A percentile compares a stretch with the other conserved stretches of the same genome.
These are phyloP conservation scores for Pleurotus djamor DNA, from an alignment of 768 basidiomycete genomes.

Conservation along the genomic window DNA sequence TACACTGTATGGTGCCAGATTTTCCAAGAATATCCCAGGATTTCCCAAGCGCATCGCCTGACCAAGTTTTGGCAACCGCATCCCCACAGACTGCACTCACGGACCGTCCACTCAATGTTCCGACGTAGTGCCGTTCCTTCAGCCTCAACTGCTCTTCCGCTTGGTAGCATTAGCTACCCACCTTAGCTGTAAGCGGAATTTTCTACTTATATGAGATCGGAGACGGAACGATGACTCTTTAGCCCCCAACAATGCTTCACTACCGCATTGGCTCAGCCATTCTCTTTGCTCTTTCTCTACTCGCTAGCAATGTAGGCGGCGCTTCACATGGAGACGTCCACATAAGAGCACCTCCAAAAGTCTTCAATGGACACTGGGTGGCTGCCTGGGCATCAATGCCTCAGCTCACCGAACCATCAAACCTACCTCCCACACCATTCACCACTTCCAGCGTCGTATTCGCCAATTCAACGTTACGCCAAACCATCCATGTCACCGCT, in stretches of 20 bases:
- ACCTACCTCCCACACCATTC: constrained; percentile 33
- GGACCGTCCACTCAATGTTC: background rate
- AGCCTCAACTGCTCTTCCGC: background rate
- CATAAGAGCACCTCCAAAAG: background rate
- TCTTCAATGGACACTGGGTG: constrained; percentile 23
- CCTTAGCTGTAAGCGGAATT: background rate
- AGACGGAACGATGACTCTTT: background rate
- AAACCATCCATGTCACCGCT: constrained; percentile 43
- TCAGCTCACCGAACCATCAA: constrained; percentile 32
- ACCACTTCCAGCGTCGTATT: constrained; percentile 29
- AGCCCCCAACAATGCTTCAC: too few species aligned
- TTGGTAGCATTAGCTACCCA: background rate
- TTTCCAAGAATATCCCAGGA: background rate
- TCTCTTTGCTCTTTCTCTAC: background rate
- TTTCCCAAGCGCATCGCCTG: background rate
- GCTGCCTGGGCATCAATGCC: constrained; percentile 37
- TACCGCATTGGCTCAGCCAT: background rate
- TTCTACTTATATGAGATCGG: background rate
- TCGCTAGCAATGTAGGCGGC: background rate
- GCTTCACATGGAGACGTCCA: background rate
- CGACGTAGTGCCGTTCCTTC: background rate
- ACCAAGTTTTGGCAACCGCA: background rate
- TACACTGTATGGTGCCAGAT: background rate
- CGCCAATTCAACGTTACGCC: constrained; percentile 44
- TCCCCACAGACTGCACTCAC: background rate